phyloP scores from a whole-genome alignment of 805 yeast species.

The Debaryomyces prosopidis region DNA sequence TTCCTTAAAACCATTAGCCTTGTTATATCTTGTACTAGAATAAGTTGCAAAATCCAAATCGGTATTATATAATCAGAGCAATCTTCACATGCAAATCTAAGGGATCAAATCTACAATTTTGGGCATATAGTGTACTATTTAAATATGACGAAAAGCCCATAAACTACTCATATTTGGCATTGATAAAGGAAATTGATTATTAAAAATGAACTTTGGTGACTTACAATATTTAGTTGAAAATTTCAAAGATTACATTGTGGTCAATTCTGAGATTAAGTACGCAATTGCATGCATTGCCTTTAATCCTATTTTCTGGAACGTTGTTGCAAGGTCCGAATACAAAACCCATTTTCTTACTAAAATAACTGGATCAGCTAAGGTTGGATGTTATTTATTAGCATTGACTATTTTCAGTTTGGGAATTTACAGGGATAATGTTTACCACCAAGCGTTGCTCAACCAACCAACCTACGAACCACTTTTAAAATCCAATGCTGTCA shows the following conservation, averaged over 20 bases:
- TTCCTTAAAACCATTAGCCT: too few relatives aligned
- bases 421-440: conserved; percentile 72
- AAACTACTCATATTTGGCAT: too few relatives aligned
- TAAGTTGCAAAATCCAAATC: background rate
- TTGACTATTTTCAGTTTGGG: conserved; percentile 83
- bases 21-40: too few relatives aligned
- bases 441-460: conserved; percentile 65
- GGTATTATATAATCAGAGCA: background rate
- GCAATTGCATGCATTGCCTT: conserved; percentile 73
- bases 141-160: background rate
- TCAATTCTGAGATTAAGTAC: conserved; percentile 20
- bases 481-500: conserved; percentile 35
- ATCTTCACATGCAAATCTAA: background rate
- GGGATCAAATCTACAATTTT: background rate
- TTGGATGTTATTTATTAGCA: conserved; percentile 87
- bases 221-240: conserved; percentile 18
- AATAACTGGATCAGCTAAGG: conserved; percentile 60
- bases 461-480: conserved; percentile 70
- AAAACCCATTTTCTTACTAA: conserved; percentile 75
- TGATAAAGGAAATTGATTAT: too few relatives aligned
- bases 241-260: conserved; percentile 19
- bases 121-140: background rate
- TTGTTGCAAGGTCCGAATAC: conserved; percentile 86
- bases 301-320: conserved; percentile 96
- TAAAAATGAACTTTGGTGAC: conserved; percentile 10